A percentile compares a stretch with the other conserved stretches of the same genome.
Evolutionary conservation across 176 grass and related monocot genomes (phyloP).

Genomic region (Musa beccarii): DNA sequence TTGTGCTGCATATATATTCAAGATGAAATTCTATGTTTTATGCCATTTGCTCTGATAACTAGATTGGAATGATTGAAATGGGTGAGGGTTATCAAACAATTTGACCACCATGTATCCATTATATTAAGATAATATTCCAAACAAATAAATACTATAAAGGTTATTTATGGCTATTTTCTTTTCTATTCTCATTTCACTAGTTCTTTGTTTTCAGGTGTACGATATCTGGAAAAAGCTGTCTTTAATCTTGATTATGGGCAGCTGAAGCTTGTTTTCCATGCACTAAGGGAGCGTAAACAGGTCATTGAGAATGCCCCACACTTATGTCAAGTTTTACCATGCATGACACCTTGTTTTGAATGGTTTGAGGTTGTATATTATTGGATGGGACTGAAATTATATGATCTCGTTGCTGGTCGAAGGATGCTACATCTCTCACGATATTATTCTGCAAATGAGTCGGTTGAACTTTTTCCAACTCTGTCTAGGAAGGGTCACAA

Average conservation of each 20-base stretch:
- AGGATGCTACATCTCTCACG: slow-evolving; percentile 82
- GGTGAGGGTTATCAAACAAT: background rate
- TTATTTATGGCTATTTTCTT: background rate
- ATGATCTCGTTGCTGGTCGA: slow-evolving; percentile 83
- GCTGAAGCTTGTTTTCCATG: slow-evolving; percentile 90
- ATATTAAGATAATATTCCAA: background rate
- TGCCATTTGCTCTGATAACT: background rate
- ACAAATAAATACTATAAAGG: too few relatives aligned
- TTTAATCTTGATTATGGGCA: slow-evolving; percentile 93
- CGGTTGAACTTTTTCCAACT: slow-evolving; percentile 80
- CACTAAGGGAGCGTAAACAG: slow-evolving; percentile 85
- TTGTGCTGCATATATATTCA: background rate
- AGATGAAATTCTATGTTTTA: background rate
- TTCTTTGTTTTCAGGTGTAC: slow-evolving; percentile 46
- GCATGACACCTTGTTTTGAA: slow-evolving; percentile 98
- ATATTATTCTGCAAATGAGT: slow-evolving; percentile 92
- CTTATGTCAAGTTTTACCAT: slow-evolving; percentile 77
- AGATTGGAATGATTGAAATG: background rate
- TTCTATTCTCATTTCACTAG: background rate
- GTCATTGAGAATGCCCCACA: slow-evolving; percentile 92
- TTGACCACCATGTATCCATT: background rate
- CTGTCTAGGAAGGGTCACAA: slow-evolving; percentile 52
- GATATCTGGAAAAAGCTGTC: slow-evolving; percentile 95
- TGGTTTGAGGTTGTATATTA: slow-evolving; percentile 96
- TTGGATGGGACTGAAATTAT: slow-evolving; percentile 86